phyloP scores from a whole-genome alignment of 164 flowering plant species.

The Chimonanthus praecox region DNA sequence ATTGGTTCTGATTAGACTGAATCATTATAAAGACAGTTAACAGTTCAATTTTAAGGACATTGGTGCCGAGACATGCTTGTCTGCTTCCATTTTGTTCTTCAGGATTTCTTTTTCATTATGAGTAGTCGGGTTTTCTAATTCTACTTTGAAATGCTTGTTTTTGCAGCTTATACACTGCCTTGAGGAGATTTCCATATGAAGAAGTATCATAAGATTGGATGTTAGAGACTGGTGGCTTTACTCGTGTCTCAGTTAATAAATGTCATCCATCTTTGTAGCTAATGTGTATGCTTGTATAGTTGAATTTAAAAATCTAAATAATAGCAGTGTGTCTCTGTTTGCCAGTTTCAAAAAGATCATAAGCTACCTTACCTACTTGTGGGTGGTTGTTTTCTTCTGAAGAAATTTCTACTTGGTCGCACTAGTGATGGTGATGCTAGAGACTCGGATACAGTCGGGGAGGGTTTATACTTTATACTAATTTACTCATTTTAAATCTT shows the following conservation, averaged over 20 bases:
- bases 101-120: background rate
- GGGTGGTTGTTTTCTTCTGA: no score
- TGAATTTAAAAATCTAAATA: background rate
- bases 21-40: no score
- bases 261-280: background rate
- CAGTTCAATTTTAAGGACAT: background rate
- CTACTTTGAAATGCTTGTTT: background rate
- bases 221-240: background rate
- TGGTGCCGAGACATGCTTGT: background rate
- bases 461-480: no score
- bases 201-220: background rate
- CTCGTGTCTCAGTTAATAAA: background rate
- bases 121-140: background rate
- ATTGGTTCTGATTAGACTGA: no score
- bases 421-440: no score
- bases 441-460: no score
- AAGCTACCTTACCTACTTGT: no score
- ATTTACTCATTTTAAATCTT: no score
- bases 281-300: background rate
- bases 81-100: background rate
- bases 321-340: background rate
- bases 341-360: no score
- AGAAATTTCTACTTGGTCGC: no score
- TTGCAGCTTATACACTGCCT: constrained; percentile 60
- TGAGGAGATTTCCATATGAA: constrained; percentile 14